Evolutionary conservation across 352 stramenopile species (phyloP).

Genomic region (Phytophthora pistaciae): DNA sequence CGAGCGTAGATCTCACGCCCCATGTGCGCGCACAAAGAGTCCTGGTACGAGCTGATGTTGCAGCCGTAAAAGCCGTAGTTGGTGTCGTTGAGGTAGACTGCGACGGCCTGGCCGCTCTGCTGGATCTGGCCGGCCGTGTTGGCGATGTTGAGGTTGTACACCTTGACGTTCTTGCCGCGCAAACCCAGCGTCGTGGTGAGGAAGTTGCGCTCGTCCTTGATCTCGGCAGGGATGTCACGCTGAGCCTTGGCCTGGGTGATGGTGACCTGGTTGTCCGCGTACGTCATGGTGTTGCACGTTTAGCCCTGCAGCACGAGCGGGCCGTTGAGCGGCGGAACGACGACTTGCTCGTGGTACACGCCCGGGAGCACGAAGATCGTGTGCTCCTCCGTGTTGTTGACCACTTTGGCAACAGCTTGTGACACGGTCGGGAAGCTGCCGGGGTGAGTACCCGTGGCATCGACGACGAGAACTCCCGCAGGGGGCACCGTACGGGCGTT

Average conservation of each 20-base stretch:
- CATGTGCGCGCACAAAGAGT: slow-evolving; percentile 16
- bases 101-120: slow-evolving; percentile 15
- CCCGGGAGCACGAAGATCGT: slow-evolving; percentile 29
- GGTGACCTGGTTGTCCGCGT: slow-evolving; percentile 18
- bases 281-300: slow-evolving; percentile 27
- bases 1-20: slow-evolving; percentile 11
- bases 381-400: slow-evolving; percentile 12
- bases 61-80: slow-evolving; percentile 26
- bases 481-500: too few species aligned
- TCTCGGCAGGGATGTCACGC: slow-evolving; percentile 8
- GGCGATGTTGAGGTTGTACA: slow-evolving; percentile 33
- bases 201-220: too few species aligned
- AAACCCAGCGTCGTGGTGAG: not conserved
- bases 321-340: slow-evolving; percentile 5
- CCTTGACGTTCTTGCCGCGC: slow-evolving; percentile 13
- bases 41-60: slow-evolving; percentile 20
- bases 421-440: slow-evolving; percentile 17
- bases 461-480: slow-evolving; percentile 8
- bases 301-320: slow-evolving; percentile 24
- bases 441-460: slow-evolving; percentile 6
- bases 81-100: slow-evolving; percentile 10
- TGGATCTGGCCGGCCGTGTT: slow-evolving; percentile 4
- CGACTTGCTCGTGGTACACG: slow-evolving; percentile 24
- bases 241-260: slow-evolving; percentile 18
- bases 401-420: slow-evolving; percentile 2